Base-by-base conservation (phyloP, 78 protist genomes). In the Chrysochromulina tobinii region DNA sequence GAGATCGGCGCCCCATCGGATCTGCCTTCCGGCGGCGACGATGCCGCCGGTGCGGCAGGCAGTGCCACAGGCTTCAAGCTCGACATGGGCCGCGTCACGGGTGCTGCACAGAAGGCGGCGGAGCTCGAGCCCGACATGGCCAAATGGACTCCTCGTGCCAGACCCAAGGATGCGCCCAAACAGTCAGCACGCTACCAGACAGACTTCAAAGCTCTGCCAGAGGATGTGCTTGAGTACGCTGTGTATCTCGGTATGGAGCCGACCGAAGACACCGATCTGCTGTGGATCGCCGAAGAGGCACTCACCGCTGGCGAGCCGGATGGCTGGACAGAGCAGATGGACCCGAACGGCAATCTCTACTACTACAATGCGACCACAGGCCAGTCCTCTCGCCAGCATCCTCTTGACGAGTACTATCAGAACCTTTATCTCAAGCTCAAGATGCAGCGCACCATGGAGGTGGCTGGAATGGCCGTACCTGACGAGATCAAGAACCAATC, bases 261-360 rank as follows among this genome's bases (percentile, higher is more conserved):
- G 1, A 58, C 9, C 11, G 48, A 4, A 9, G 91, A 88, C 48
- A 27, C 3, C 14, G 91, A 69, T n/a, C 67, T 88, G 66, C 64
- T 88, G 50, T 88, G 91, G 90, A 87, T 87, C 17, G 90, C 90
- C 17, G 81, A 53, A 50, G 77, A 59, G 77, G 90, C 90, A 27
- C 17, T 87, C 61, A 18, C 8, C 48, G 79, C 90, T 9, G 15
- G 15, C 3, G 83, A 68, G 27, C 91, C 91, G 50, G 23, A 6
- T 17, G 81, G 53, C 38, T 88, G 91, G 91, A 6, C 66, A 5
- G 91, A 88, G 67, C 64, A 67, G 21, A 21, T 25, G 25, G 66
- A 61, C 84, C 57, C 85, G 54, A 27, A 48, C n/a, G 64, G 64
- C 9, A 14, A 50, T 27, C 57, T 53, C n/a, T 88, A 88, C 67